Conservation (phyloP, 768 basidiomycete genomes). For the Russula earlei region DNA sequence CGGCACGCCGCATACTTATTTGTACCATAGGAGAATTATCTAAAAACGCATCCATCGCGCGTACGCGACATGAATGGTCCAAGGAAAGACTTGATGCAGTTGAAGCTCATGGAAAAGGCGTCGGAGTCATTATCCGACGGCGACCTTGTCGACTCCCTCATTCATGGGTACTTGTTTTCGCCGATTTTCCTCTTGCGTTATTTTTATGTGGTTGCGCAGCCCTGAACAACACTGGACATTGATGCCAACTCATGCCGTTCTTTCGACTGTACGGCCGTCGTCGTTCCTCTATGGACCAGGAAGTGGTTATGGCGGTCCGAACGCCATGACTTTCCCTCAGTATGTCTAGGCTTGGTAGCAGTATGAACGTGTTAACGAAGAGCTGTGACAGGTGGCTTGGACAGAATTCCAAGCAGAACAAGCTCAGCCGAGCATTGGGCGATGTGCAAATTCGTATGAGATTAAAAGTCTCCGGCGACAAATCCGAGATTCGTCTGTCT, state of each 20-base stretch:
- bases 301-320: conserved; percentile 55
- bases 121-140: conserved; percentile 91
- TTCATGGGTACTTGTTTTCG: conserved; percentile 63
- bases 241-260: conserved; percentile 88
- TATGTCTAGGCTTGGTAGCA: conserved; percentile 32
- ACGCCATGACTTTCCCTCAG: conserved; percentile 75
- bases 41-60: conserved; percentile 69
- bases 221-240: conserved; percentile 93
- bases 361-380: background rate
- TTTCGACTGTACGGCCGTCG: conserved; percentile 84
- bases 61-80: conserved; percentile 50
- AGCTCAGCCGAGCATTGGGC: conserved; percentile 67
- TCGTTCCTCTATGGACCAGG: conserved; percentile 71
- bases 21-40: conserved; percentile 77
- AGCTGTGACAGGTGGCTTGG: conserved; percentile 73
- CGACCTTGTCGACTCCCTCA: conserved; percentile 85
- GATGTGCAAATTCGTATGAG: conserved; percentile 97
- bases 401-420: conserved; percentile 89
- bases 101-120: conserved; percentile 78
- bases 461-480: conserved; percentile 84
- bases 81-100: conserved; percentile 56
- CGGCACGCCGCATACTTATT: background rate
- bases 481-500: conserved; percentile 79
- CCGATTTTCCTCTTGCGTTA: background rate
- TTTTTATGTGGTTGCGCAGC: conserved; percentile 31